Conservation (phyloP, 2,329 filamentous ascomycete species). For the Aspergillus udagawae region DNA sequence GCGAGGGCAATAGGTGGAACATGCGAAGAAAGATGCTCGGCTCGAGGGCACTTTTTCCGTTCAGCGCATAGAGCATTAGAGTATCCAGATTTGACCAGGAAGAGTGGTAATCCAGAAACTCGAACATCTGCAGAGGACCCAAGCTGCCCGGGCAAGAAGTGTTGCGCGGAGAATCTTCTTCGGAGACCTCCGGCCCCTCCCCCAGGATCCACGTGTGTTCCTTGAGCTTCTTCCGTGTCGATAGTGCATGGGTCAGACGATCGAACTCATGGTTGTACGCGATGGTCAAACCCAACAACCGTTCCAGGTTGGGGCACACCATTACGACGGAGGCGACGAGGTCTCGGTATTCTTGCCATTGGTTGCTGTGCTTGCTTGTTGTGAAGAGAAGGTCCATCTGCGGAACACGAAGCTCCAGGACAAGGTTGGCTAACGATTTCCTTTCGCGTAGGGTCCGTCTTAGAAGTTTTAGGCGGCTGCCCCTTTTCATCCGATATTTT, state of each 20-base stretch:
- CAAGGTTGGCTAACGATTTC: conserved; percentile 48
- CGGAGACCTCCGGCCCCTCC: conserved; percentile 38
- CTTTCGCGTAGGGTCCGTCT: conserved; percentile 52
- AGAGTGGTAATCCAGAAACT: conserved; percentile 53
- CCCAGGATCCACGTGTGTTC: conserved; percentile 56
- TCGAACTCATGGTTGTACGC: conserved; percentile 53
- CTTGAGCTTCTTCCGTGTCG: conserved; percentile 51
- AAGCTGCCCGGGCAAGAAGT: conserved; percentile 40
- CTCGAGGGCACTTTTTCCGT: conserved; percentile 44
- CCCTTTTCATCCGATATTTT: conserved; percentile 47
- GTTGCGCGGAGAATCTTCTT: conserved; percentile 37
- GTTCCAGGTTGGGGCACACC: conserved; percentile 56
- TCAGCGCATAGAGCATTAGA: conserved; percentile 48
- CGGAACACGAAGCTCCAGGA: conserved; percentile 51
- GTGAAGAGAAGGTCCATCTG: conserved; percentile 43
- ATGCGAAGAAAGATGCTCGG: conserved; percentile 54
- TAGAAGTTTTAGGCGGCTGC: conserved; percentile 51
- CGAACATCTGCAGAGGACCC: conserved; percentile 47
- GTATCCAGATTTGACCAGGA: conserved; percentile 51
- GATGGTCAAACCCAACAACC: conserved; percentile 51
- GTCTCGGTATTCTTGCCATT: conserved; percentile 49
- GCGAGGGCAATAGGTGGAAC: conserved; percentile 49
- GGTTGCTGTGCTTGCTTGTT: conserved; percentile 37
- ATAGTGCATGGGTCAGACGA: conserved; percentile 53
- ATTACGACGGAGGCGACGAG: conserved; percentile 55